A percentile compares a stretch with the other conserved stretches of the same genome.
Evolutionary conservation across 169 alveolate genomes (phyloP).

Genomic region (Plasmodium knowlesi): DNA sequence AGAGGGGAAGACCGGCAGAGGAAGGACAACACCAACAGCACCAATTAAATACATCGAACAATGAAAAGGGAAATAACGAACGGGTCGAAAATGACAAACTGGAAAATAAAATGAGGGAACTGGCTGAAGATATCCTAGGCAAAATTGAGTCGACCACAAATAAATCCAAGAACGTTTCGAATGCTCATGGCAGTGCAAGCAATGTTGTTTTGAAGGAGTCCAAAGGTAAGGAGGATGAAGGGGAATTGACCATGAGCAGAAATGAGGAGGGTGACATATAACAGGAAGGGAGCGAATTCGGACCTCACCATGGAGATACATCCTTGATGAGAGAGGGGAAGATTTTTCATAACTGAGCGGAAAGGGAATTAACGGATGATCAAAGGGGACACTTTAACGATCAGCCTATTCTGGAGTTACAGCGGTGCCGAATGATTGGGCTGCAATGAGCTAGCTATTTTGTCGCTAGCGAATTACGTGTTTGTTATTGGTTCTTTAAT

Average conservation of each 20-base stretch:
- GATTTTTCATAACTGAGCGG: neutral
- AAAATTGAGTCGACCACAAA: slow-evolving; percentile 59
- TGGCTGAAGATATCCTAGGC: slow-evolving; percentile 58
- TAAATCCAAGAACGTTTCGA: slow-evolving; percentile 26
- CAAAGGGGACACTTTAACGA: neutral
- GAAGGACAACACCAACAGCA: slow-evolving; percentile 52
- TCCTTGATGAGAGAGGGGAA: neutral
- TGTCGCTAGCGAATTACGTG: neutral
- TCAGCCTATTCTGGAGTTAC: neutral
- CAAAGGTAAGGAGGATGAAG: slow-evolving; percentile 17
- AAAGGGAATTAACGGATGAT: neutral
- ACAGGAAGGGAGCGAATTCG: neutral
- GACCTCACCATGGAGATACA: neutral
- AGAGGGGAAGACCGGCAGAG: slow-evolving; percentile 72
- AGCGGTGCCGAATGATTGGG: neutral
- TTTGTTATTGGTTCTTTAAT: neutral
- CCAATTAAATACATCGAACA: neutral
- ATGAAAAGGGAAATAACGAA: slow-evolving; percentile 19
- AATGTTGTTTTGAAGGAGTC: neutral
- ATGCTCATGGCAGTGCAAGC: neutral
- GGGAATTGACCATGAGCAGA: neutral
- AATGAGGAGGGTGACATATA: neutral
- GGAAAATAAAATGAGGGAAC: slow-evolving; percentile 68
- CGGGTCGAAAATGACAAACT: slow-evolving; percentile 36
- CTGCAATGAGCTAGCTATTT: neutral